These are phyloP conservation scores for Leccinum pachyderme DNA, from an alignment of 1,284 basidiomycete genomes.

Conservation along the genomic window DNA sequence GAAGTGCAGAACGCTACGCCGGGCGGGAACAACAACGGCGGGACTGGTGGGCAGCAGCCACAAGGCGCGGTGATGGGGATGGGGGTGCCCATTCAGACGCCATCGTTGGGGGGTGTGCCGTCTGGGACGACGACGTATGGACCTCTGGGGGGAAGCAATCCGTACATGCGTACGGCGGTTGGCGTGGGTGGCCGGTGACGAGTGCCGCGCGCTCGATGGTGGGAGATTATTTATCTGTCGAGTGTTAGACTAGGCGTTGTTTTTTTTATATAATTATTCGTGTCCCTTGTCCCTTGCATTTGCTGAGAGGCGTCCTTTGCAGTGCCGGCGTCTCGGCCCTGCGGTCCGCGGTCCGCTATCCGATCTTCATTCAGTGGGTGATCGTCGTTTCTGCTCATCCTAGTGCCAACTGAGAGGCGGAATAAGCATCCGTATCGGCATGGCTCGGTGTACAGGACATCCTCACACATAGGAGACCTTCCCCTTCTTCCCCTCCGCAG, in stretches of 20 bases:
- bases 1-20: constrained; percentile 59
- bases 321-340: background rate
- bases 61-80: constrained; percentile 41
- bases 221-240: constrained; percentile 22
- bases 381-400: background rate
- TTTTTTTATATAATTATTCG: constrained; percentile 24
- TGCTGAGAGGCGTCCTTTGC: background rate
- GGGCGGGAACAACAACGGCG: constrained; percentile 26
- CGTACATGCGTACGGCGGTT: constrained; percentile 61
- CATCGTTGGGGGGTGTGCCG: constrained; percentile 40
- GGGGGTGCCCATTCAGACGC: constrained; percentile 33
- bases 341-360: background rate
- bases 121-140: constrained; percentile 50
- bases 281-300: background rate
- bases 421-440: background rate
- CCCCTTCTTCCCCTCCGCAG: background rate
- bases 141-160: constrained; percentile 56
- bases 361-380: background rate
- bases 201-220: background rate
- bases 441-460: background rate
- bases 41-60: constrained; percentile 22
- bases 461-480: too few relatives aligned
- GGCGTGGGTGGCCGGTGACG: constrained; percentile 59
- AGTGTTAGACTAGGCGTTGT: constrained; percentile 8
- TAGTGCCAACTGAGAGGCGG: background rate